phyloP scores from a whole-genome alignment of 2,329 filamentous ascomycete species.

The Curvularia spicifera region DNA sequence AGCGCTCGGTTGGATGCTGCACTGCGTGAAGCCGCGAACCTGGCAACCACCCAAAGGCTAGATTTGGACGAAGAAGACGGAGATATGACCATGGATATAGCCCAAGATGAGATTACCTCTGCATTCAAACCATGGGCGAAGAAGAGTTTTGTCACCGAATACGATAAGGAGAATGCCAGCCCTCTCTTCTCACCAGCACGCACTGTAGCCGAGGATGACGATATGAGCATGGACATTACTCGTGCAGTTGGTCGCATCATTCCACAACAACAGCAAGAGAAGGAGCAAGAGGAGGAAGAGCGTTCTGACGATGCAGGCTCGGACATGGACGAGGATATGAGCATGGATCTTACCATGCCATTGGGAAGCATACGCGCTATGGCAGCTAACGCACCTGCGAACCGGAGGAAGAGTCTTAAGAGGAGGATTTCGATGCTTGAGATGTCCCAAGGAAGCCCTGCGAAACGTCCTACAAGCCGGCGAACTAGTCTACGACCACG shows the following conservation, averaged over 20 bases:
- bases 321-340: conserved; percentile 55
- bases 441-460: conserved; percentile 46
- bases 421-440: conserved; percentile 52
- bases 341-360: conserved; percentile 64
- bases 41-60: conserved; percentile 75
- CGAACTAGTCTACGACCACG: conserved; percentile 50
- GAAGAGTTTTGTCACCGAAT: conserved; percentile 54
- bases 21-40: conserved; percentile 73
- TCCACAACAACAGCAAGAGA: conserved; percentile 39
- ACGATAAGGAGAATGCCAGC: conserved; percentile 59
- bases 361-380: conserved; percentile 58
- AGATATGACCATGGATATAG: conserved; percentile 60
- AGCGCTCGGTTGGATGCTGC: conserved; percentile 79
- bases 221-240: conserved; percentile 95
- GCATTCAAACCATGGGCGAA: conserved; percentile 76
- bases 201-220: conserved; percentile 58
- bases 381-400: conserved; percentile 33
- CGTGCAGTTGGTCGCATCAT: conserved; percentile 81
- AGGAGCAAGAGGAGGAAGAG: conserved; percentile 33
- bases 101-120: conserved; percentile 73
- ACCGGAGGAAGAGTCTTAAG: conserved; percentile 51
- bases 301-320: conserved; percentile 42
- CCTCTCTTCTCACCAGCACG: conserved; percentile 55
- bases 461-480: conserved; percentile 43
- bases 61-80: conserved; percentile 57